Base-by-base conservation (phyloP, 73 alveolate species). In the Diophrys appendiculata region DNA sequence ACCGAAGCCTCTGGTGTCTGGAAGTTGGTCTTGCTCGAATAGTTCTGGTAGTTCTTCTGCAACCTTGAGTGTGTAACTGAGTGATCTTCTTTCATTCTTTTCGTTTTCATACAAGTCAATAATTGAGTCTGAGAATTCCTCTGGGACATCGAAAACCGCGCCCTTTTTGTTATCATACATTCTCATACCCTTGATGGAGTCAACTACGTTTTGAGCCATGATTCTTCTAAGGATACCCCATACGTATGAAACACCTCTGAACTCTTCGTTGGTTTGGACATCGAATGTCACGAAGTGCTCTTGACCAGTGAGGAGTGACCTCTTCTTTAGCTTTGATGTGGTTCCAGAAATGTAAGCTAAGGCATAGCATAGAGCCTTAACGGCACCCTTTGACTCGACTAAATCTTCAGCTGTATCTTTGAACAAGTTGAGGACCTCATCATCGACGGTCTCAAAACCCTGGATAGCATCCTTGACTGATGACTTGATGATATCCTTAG, bases 401-500 rank as follows among this genome's bases (percentile, higher is more conserved):
- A 96, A 74, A 73, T 77, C 82, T 24, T 87, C 82, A n/a, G 99
- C 98, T 55, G 94, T 91, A 28, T 95, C 98, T 33, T 87, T 81
- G 73, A 96, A 96, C 68, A 96, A 68, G 35, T 85, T 91, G 60
- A 92, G 86, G 78, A 94, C 94, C 35, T 91, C 85, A 33, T 91
- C 96, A 83, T 92, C 95, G 28, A 96, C 96, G 33, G 88, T 73
- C 82, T 88, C 91, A 53, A 96, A 83, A 34, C 84, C 80, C 83
- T 86, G 87, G 74, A 83, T 72, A 25, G 91, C 84, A 77, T 96
- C 98, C 76, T 96, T 92, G n/a, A 92, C 84, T 56, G 97, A 82
- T 25, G 97, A 95, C 73, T 93, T 91, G 28, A 96, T 90, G 43
- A 96, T 87, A 81, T 96, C 99, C 43, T 83, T 92, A 69, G 93